A percentile compares a stretch with the other conserved stretches of the same genome.
These are phyloP conservation scores for Globisporangium recalcitrans DNA, from an alignment of 352 stramenopile species.

Conservation along the genomic window DNA sequence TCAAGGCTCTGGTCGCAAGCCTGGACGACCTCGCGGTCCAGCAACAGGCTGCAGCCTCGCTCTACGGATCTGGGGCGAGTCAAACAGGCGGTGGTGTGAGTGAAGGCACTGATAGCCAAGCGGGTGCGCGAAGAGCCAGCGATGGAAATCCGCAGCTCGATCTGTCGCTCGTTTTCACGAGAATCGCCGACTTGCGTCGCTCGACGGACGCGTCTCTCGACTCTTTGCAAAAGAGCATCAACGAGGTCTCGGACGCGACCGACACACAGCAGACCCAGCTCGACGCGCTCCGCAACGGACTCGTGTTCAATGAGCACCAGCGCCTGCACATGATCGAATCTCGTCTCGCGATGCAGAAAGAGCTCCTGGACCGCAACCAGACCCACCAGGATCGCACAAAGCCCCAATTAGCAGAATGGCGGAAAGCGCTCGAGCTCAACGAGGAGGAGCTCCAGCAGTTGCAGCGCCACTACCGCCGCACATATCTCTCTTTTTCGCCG, in stretches of 20 bases:
- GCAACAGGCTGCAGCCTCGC: constrained; percentile 33
- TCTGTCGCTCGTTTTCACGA: constrained; percentile 78
- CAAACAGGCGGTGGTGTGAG: constrained; percentile 3
- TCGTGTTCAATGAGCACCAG: constrained; percentile 49
- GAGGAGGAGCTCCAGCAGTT: constrained; percentile 65
- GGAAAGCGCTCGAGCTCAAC: constrained; percentile 47
- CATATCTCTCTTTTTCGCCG: constrained; percentile 49
- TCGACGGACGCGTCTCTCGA: constrained; percentile 56
- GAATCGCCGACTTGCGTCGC: constrained; percentile 62
- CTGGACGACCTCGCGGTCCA: constrained; percentile 56
- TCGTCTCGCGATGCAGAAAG: constrained; percentile 58
- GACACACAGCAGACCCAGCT: constrained; percentile 47
- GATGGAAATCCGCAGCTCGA: constrained; percentile 37
- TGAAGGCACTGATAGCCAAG: neutral
- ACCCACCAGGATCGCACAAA: constrained; percentile 63
- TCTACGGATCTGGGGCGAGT: constrained; percentile 23
- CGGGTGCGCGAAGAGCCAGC: neutral
- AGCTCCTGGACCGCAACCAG: constrained; percentile 64
- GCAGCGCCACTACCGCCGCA: constrained; percentile 58
- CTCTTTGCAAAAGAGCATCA: constrained; percentile 46
- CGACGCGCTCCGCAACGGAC: constrained; percentile 44
- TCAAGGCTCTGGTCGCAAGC: constrained; percentile 38
- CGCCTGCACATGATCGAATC: constrained; percentile 53
- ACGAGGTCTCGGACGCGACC: constrained; percentile 30
- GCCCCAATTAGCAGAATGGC: constrained; percentile 61